Evolutionary conservation across 1,284 basidiomycete species (phyloP).

Genomic region (Ceratobasidium sp.): DNA sequence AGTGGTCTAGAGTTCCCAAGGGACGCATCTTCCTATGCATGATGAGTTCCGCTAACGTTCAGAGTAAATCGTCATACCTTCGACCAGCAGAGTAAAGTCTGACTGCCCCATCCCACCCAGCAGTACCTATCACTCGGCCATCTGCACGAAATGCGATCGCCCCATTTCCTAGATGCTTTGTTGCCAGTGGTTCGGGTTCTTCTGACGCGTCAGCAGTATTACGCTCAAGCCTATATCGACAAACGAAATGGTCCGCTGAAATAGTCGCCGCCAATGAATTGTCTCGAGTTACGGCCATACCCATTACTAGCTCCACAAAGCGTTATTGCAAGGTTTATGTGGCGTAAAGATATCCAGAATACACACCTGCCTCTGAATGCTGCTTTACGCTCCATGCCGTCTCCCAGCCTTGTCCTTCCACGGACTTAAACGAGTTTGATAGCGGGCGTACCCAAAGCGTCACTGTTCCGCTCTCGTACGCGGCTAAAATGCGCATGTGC

Average conservation of each 20-base stretch:
- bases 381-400: constrained; percentile 69
- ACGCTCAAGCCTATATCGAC: constrained; percentile 64
- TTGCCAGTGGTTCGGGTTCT: constrained; percentile 55
- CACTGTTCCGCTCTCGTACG: constrained; percentile 84
- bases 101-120: constrained; percentile 80
- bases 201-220: constrained; percentile 26
- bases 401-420: constrained; percentile 78
- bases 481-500: constrained; percentile 61
- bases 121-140: constrained; percentile 78
- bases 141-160: constrained; percentile 76
- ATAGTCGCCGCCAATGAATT: constrained; percentile 73
- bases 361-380: constrained; percentile 80
- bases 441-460: constrained; percentile 57
- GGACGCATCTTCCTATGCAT: constrained; percentile 63
- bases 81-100: constrained; percentile 33
- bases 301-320: constrained; percentile 70
- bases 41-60: constrained; percentile 49
- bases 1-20: constrained; percentile 79
- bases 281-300: constrained; percentile 72
- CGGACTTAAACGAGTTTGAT: constrained; percentile 56
- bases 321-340: neutral
- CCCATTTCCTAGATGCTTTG: constrained; percentile 81
- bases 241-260: constrained; percentile 83
- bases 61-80: neutral
- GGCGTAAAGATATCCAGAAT: neutral